Percentiles rank a stretch among this genome's conserved stretches.
These are phyloP conservation scores for Candida quercuum DNA, from an alignment of 805 yeast species.

Conservation along the genomic window DNA sequence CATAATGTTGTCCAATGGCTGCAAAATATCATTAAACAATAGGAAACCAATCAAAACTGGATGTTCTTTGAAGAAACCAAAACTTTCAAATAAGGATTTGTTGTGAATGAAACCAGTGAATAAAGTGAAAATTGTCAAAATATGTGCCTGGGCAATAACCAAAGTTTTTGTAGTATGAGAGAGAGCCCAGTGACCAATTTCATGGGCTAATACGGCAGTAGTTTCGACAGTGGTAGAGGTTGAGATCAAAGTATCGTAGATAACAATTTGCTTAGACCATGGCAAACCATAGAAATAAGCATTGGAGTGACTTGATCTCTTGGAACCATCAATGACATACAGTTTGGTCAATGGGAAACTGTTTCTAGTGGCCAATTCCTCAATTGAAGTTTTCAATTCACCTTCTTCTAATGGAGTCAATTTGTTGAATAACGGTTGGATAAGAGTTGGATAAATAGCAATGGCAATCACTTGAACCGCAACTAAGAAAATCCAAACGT, in stretches of 20 bases:
- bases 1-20: constrained; percentile 69
- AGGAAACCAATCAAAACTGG: constrained; percentile 82
- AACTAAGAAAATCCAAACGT: constrained; percentile 68
- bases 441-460: constrained; percentile 76
- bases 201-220: constrained; percentile 96
- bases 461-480: constrained; percentile 67
- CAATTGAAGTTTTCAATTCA: constrained; percentile 76
- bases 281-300: constrained; percentile 97
- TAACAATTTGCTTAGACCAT: constrained; percentile 93
- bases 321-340: constrained; percentile 94
- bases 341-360: constrained; percentile 83
- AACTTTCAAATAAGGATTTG: constrained; percentile 66
- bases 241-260: constrained; percentile 85
- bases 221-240: constrained; percentile 74
- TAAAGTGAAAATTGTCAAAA: constrained; percentile 59
- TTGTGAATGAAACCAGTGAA: constrained; percentile 81
- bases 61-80: constrained; percentile 62
- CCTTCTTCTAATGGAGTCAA: constrained; percentile 88
- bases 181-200: constrained; percentile 96
- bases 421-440: constrained; percentile 91
- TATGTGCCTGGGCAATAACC: constrained; percentile 55
- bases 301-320: constrained; percentile 92
- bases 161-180: constrained; percentile 81
- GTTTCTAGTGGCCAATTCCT: constrained; percentile 66
- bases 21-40: constrained; percentile 70